These are phyloP conservation scores for Hydnomerulius pinastri DNA, from an alignment of 768 basidiomycete species.

Conservation along the genomic window DNA sequence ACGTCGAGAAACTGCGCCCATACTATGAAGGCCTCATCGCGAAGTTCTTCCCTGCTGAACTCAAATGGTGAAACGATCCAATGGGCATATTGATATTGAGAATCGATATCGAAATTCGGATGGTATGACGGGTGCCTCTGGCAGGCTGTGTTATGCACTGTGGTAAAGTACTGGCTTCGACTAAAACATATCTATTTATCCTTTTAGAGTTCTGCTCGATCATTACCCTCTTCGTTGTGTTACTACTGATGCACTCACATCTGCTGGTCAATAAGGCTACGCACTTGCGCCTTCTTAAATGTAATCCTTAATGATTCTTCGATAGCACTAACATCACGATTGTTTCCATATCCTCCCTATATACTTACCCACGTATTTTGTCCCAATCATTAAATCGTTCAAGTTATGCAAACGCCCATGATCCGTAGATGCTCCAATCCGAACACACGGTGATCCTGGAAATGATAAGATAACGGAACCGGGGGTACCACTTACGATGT, in stretches of 20 bases:
- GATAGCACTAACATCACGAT: too few species aligned
- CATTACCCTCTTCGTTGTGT: not conserved
- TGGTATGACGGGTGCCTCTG: too few species aligned
- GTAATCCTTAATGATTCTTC: too few species aligned
- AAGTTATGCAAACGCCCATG: not conserved
- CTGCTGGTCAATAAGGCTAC: too few species aligned
- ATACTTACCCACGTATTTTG: too few species aligned
- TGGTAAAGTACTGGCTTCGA: not conserved
- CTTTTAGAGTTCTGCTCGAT: not conserved
- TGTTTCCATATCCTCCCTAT: not conserved
- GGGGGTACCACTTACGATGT: not conserved
- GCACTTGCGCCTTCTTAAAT: too few species aligned
- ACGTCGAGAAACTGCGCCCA: conserved; percentile 64
- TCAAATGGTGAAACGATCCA: conserved; percentile 68
- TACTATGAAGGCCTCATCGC: conserved; percentile 84
- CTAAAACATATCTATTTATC: conserved; percentile 9
- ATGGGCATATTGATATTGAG: conserved; percentile 2
- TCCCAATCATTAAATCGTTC: not conserved
- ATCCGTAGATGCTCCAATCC: conserved; percentile 2
- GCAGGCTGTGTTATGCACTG: not conserved
- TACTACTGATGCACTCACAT: too few species aligned
- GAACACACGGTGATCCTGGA: conserved; percentile 1
- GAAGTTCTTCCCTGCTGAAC: conserved; percentile 80
- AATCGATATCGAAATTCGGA: too few species aligned
- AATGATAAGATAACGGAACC: conserved; percentile 20